phyloP scores from a whole-genome alignment of 2,329 filamentous ascomycete species.

The Ophiosphaerella korrae region DNA sequence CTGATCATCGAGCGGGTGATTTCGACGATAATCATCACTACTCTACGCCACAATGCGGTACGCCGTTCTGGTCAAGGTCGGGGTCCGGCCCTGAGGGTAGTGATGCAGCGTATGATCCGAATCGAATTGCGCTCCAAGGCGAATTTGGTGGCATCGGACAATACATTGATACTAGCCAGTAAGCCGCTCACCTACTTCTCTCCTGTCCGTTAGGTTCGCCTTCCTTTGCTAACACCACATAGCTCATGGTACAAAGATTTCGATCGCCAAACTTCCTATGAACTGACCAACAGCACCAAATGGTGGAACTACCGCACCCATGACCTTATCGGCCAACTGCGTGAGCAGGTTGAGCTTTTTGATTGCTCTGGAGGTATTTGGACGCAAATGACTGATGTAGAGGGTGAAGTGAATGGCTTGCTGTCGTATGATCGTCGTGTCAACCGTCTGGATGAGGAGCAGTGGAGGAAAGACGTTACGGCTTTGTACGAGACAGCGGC shows the following conservation, averaged over 20 bases:
- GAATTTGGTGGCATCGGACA: constrained; percentile 74
- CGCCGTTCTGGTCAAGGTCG: constrained; percentile 67
- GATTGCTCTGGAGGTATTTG: constrained; percentile 71
- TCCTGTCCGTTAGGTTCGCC: no score
- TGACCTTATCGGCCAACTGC: constrained; percentile 54
- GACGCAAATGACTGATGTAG: constrained; percentile 76
- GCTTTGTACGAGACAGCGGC: constrained; percentile 61
- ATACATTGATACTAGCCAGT: constrained; percentile 56
- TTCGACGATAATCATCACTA: constrained; percentile 73
- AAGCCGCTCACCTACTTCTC: constrained; percentile 26
- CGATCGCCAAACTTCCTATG: constrained; percentile 67
- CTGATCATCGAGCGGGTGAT: constrained; percentile 71
- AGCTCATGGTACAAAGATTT: constrained; percentile 68
- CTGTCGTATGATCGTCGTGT: constrained; percentile 70
- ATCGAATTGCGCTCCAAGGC: constrained; percentile 70
- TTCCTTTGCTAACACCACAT: background rate
- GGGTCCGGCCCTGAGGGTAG: constrained; percentile 56
- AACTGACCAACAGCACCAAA: constrained; percentile 63
- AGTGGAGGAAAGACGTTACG: constrained; percentile 67
- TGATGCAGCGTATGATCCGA: constrained; percentile 58
- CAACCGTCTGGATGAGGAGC: constrained; percentile 59
- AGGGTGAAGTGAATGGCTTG: constrained; percentile 75
- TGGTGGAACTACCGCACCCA: constrained; percentile 71
- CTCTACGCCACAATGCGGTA: constrained; percentile 71
- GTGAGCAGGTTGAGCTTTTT: constrained; percentile 58